These are phyloP conservation scores for Chytriomyces sp. DNA, from an alignment of 192 early-diverging fungal genomes.

Conservation along the genomic window DNA sequence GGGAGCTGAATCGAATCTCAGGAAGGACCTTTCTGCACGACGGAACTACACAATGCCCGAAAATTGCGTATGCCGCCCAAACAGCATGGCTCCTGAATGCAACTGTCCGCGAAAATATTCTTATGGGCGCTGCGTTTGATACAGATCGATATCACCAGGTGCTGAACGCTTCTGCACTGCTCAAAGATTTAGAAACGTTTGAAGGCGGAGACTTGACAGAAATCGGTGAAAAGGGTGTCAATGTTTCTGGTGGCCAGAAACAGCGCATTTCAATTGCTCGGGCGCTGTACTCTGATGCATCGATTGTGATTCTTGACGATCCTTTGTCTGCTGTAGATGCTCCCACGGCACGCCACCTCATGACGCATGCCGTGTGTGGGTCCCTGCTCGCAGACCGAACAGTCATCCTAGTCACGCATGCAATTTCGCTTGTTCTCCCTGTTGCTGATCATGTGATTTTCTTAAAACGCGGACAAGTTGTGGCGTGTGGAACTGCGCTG, in stretches of 20 bases:
- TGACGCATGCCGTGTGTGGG: slow-evolving; percentile 70
- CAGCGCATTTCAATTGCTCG: slow-evolving; percentile 58
- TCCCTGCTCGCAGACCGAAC: slow-evolving; percentile 73
- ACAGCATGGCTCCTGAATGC: slow-evolving; percentile 60
- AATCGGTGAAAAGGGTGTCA: slow-evolving; percentile 68
- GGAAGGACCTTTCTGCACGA: neutral
- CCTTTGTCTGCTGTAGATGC: slow-evolving; percentile 89
- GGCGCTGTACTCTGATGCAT: slow-evolving; percentile 69
- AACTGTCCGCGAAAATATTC: slow-evolving; percentile 66
- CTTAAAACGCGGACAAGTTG: slow-evolving; percentile 66
- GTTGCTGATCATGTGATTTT: slow-evolving; percentile 45
- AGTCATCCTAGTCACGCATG: slow-evolving; percentile 84
- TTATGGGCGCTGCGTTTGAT: slow-evolving; percentile 75
- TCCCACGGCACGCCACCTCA: slow-evolving; percentile 83
- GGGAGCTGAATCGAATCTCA: slow-evolving; percentile 24
- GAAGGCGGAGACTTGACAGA: slow-evolving; percentile 79
- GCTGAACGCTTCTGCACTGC: slow-evolving; percentile 76
- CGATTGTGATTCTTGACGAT: slow-evolving; percentile 79
- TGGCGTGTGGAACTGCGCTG: slow-evolving; percentile 44
- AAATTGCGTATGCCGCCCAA: slow-evolving; percentile 77
- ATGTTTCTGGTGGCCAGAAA: slow-evolving; percentile 44
- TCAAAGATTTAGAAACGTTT: slow-evolving; percentile 77
- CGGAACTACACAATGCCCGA: slow-evolving; percentile 1
- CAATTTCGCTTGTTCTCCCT: slow-evolving; percentile 39
- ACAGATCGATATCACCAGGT: slow-evolving; percentile 74